phyloP scores from a whole-genome alignment of 441 rosid species.

The Metrosideros polymorpha region DNA sequence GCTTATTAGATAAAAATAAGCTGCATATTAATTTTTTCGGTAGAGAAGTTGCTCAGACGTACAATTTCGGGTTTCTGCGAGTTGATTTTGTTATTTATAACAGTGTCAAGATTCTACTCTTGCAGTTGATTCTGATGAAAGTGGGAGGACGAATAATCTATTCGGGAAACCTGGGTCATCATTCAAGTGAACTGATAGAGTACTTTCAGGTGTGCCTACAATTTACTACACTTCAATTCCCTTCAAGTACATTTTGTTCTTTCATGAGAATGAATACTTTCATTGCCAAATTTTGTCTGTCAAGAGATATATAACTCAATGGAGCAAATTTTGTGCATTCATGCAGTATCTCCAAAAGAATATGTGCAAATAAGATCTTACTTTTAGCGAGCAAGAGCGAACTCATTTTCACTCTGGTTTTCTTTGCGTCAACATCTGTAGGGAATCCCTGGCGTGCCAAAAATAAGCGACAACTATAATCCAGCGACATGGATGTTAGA shows the following conservation, averaged over 20 bases:
- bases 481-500: constrained; percentile 72
- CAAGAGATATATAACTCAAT: not conserved
- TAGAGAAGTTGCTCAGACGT: not conserved
- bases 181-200: constrained; percentile 36
- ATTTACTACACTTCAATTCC: not conserved
- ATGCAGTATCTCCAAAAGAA: not conserved
- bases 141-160: constrained; percentile 50
- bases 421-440: not conserved
- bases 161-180: constrained; percentile 38
- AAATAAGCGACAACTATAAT: constrained; percentile 44
- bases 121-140: constrained; percentile 55
- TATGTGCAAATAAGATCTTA: not conserved
- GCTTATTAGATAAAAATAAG: not conserved
- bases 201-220: constrained; percentile 29
- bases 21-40: not conserved
- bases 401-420: not conserved
- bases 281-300: not conserved
- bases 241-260: not conserved
- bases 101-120: not conserved
- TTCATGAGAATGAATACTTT: not conserved
- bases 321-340: not conserved
- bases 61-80: not conserved
- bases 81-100: not conserved
- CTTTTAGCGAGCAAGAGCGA: not conserved
- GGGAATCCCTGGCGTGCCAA: constrained; percentile 38